Base-by-base conservation (phyloP, 352 stramenopile genomes). In the Globisporangium carolinianum region DNA sequence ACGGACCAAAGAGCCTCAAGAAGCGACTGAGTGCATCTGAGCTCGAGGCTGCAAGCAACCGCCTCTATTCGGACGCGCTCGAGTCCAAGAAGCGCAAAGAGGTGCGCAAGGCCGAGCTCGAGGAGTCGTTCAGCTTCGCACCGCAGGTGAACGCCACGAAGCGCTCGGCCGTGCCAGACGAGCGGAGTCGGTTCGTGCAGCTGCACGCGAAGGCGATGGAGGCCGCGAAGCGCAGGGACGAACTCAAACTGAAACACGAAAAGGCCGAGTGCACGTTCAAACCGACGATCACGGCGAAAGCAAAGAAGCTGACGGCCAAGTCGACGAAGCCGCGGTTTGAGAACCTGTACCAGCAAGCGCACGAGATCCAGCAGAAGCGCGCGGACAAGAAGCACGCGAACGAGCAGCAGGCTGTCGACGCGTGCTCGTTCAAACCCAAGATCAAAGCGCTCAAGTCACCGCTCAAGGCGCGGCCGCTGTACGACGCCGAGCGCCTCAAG, bases 341-440 rank as follows among this genome's bases (percentile, higher is more conserved):
- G 65, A 89, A 89, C 45, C 51, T 94, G 0, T 94, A 94, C 57
- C 75, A 77, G 36, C 64, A 91, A 2, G 79, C 79, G 9, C 65
- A 81, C 38, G 71, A 86, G 51, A 69, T 91, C 8, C 77, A 87
- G 52, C 68, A 72, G 24, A 91, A 89, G 45, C 68, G 82, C 9
- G 79, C 89, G 41, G 76, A 84, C 41, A 91, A 89, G 56, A 72
- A 82, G 6, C 62, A 76, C 10, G 79, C 87, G 50, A 71, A 65
- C 43, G 69, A 83, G 14, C 76, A 79, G 47, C 74, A 75, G 6
- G 72, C 69, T 0, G 73, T 82, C 32, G 81, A 87, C 15, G 69
- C 84, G 59, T 89, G 73, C 39, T 86, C 81, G 1, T 94, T 94
- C 60, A 86, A 87, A 39, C 83, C 83, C 4, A 88, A 89, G 53